A percentile compares a stretch with the other conserved stretches of the same genome.
These are phyloP conservation scores for Catenaria anguillulae DNA, from an alignment of 371 early-diverging fungal species.

Conservation along the genomic window DNA sequence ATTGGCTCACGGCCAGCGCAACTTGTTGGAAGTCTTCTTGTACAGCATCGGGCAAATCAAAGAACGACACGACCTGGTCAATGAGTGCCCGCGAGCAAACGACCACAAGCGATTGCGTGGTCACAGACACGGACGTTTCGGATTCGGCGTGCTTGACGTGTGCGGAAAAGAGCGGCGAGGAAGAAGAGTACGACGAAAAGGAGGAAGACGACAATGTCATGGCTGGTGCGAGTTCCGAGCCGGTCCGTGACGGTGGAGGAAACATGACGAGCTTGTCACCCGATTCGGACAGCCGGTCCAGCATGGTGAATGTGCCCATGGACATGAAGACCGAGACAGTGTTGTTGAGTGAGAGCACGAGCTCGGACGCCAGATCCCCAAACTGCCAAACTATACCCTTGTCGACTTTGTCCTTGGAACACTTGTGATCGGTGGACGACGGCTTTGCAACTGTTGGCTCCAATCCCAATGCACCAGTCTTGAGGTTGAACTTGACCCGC, in stretches of 20 bases:
- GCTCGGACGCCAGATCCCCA: neutral
- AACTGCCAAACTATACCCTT: no score
- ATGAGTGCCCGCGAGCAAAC: conserved; percentile 72
- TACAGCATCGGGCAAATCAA: conserved; percentile 47
- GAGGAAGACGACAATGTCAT: conserved; percentile 51
- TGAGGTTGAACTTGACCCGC: conserved; percentile 2
- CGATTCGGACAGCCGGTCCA: neutral
- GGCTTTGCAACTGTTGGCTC: no score
- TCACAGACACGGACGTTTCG: conserved; percentile 21
- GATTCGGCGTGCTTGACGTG: conserved; percentile 73
- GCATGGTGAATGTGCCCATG: neutral
- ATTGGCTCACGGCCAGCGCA: conserved; percentile 42
- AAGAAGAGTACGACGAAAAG: no score
- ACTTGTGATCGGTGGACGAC: no score
- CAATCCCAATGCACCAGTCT: no score
- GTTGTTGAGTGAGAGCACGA: conserved; percentile 1
- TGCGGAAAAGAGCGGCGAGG: conserved; percentile 63
- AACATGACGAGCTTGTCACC: neutral
- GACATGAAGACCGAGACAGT: neutral
- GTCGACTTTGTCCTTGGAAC: no score
- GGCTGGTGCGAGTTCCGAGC: conserved; percentile 65
- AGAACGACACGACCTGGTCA: conserved; percentile 57
- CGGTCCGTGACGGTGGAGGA: conserved; percentile 7
- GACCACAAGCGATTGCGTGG: conserved; percentile 17
- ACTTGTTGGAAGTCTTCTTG: conserved; percentile 45